Conservation (phyloP, 106 monocot genomes). For the Dendrobium chrysotoxum region DNA sequence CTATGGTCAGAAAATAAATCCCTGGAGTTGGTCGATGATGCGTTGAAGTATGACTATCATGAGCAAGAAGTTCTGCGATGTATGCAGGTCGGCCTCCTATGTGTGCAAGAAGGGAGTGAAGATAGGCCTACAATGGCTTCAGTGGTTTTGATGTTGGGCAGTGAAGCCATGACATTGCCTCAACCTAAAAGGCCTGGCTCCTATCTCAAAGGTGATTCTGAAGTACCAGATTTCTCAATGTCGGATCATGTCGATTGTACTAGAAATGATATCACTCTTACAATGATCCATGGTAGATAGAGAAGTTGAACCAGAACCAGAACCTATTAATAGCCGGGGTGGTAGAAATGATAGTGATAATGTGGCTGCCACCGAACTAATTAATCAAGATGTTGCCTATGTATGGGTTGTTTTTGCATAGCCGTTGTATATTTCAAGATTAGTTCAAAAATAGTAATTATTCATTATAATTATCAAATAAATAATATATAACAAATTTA, state of each 20-base stretch:
- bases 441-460: no score
- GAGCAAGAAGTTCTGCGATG: slow-evolving; percentile 17
- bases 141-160: slow-evolving; percentile 35
- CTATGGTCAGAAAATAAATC: slow-evolving; percentile 6
- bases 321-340: no score
- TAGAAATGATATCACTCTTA: slow-evolving; percentile 1
- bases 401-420: background rate
- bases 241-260: background rate
- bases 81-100: slow-evolving; percentile 33
- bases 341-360: no score
- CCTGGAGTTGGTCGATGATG: slow-evolving; percentile 2
- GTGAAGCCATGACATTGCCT: slow-evolving; percentile 6
- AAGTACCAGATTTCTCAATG: background rate
- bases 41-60: slow-evolving; percentile 7
- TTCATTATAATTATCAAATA: no score
- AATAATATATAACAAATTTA: no score
- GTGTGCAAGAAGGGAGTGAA: slow-evolving; percentile 28
- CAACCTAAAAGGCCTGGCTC: slow-evolving; percentile 16
- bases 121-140: slow-evolving; percentile 37
- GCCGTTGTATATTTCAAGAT: slow-evolving; percentile 3
- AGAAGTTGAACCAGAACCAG: background rate
- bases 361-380: no score
- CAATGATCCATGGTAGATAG: background rate
- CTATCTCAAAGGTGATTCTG: background rate
- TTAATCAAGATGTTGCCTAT: no score